Conservation (phyloP, 345 rosid genomes). For the Pugionium cornutum region DNA sequence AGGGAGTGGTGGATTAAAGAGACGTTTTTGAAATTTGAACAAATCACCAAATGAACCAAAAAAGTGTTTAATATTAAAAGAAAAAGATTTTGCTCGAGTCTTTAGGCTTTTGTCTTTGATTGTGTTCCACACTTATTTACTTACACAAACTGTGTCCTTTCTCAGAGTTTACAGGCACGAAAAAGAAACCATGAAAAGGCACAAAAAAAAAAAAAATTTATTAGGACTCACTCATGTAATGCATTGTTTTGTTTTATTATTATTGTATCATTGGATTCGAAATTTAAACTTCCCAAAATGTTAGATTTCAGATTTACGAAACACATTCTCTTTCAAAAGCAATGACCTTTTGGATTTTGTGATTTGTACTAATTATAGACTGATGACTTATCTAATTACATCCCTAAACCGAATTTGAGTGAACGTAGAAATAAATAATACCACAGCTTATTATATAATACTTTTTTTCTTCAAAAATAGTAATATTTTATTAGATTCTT, state of each 20-base stretch:
- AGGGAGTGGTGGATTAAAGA: constrained; percentile 45
- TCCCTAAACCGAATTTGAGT: too few relatives aligned
- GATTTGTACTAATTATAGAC: constrained; percentile 21
- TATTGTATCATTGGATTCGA: constrained; percentile 41
- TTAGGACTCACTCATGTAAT: constrained; percentile 28
- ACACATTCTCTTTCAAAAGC: constrained; percentile 35
- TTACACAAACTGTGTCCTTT: constrained; percentile 25
- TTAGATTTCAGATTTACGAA: constrained; percentile 25
- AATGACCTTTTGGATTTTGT: constrained; percentile 37
- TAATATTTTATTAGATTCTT: too few relatives aligned
- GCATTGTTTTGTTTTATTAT: constrained; percentile 36
- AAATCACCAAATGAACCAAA: neutral
- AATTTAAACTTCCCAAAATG: constrained; percentile 38
- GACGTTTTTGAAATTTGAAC: constrained; percentile 47
- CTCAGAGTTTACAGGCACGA: constrained; percentile 41
- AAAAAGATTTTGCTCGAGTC: constrained; percentile 26
- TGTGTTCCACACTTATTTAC: constrained; percentile 35
- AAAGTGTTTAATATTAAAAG: too few relatives aligned
- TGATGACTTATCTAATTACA: neutral
- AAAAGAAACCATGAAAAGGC: constrained; percentile 36
- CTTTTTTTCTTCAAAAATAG: too few relatives aligned
- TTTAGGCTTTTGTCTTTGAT: constrained; percentile 39
- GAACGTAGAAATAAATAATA: too few relatives aligned
- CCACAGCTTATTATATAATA: too few relatives aligned
- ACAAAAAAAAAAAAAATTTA: neutral